Evolutionary conservation across 371 early-diverging fungal genomes (phyloP).

Genomic region (Gilbertella persicaria): DNA sequence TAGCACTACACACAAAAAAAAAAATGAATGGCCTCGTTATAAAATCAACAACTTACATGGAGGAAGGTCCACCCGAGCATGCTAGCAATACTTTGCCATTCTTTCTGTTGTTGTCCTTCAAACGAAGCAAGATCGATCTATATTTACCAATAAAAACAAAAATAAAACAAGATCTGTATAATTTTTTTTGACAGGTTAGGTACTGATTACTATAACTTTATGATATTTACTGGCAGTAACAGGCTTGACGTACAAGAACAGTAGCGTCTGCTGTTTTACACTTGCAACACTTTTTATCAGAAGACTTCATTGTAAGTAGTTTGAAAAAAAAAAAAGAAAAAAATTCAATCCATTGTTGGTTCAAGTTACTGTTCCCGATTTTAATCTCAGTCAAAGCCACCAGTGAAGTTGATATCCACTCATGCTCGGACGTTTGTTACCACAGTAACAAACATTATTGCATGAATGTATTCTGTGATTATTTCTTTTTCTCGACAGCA

Average conservation of each 20-base stretch:
- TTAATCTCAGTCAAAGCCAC: too few relatives aligned
- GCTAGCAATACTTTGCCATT: conserved; percentile 69
- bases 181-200: not conserved
- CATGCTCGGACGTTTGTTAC: too few relatives aligned
- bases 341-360: too few relatives aligned
- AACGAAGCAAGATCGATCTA: conserved; percentile 52
- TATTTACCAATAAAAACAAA: conserved; percentile 68
- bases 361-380: too few relatives aligned
- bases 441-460: too few relatives aligned
- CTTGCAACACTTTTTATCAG: conserved; percentile 61
- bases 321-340: not conserved
- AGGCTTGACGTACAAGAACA: conserved; percentile 69
- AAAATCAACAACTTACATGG: conserved; percentile 55
- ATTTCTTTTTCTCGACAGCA: too few relatives aligned
- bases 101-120: conserved; percentile 28
- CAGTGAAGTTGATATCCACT: too few relatives aligned
- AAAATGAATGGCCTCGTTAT: conserved; percentile 1
- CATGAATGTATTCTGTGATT: too few relatives aligned
- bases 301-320: conserved; percentile 4
- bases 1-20: conserved; percentile 35
- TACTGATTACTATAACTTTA: not conserved
- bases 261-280: conserved; percentile 71
- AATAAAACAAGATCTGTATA: conserved; percentile 59
- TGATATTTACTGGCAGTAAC: conserved; percentile 71
- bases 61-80: conserved; percentile 85